Evolutionary conservation across 108 stramenopile species (phyloP), one percentile per base, ranked within the genome.

Genomic region (Nannochloropsis granulata): DNA sequence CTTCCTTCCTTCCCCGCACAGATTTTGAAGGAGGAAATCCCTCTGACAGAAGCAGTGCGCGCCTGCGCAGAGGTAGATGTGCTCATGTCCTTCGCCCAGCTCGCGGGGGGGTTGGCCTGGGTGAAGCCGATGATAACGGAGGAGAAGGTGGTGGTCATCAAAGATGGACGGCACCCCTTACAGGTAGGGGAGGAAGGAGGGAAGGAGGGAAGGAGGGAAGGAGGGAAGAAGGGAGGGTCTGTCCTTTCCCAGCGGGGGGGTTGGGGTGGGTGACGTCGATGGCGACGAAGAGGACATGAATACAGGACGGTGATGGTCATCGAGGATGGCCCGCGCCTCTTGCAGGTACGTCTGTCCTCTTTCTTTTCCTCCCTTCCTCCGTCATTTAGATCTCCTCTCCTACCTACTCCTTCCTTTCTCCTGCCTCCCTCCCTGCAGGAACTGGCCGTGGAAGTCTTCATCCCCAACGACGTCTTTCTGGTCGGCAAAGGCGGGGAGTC

Each of bases 91-190:
- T 92, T 98, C 79, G 93, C 95, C 12, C 91, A 85, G 43, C 92
- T 93, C 82, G 95, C 97, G 21, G 83, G 86, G 2, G 96, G 97
- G 82, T 89, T 94, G 23, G 92, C 93, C 42, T 98, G 93, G 81
- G 90, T 92, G 46, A 88, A 93, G 80, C 97, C 97, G 13, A 90
- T 44, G 79, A 84, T 87, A 21, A 89, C 91, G 25, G 90, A 90
- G 26, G 92, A 90, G 23, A 87, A 89, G 43, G 87, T 92, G 12
- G 94, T 98, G 56, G 44, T 93, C n/a, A 94, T 97, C 26, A 91
- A 91, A 82, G 94, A 95, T 82, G 97, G 96, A 2, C 89, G 96
- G 21, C 96, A 97, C 89, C 96, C 96, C 34, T 90, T 98, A 21
- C 97, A 97, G 91, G 97, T 79, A 25, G 21, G 79, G 81, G 11